Percentiles rank a stretch among this genome's conserved stretches.
Evolutionary conservation across 2,329 filamentous ascomycete genomes (phyloP).

Genomic region (Cephalotrichum gorgonifer): DNA sequence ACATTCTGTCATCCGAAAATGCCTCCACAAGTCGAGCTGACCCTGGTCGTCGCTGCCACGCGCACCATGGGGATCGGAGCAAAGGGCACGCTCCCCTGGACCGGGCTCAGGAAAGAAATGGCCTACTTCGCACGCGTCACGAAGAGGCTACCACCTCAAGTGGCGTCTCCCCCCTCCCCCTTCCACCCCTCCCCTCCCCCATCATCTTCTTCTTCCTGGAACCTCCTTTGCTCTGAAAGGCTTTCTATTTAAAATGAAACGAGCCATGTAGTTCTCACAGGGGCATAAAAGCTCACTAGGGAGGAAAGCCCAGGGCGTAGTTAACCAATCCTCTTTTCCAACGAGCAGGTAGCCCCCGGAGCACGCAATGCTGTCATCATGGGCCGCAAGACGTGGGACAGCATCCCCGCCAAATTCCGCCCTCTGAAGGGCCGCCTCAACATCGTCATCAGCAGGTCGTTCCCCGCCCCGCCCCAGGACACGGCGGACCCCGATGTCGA

Average conservation of each 20-base stretch:
- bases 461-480: slow-evolving; percentile 9
- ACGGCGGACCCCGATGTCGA: slow-evolving; percentile 16
- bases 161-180: background rate
- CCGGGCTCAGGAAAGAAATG: slow-evolving; percentile 82
- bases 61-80: slow-evolving; percentile 80
- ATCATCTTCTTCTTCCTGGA: background rate
- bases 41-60: slow-evolving; percentile 92
- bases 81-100: slow-evolving; percentile 76
- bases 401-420: slow-evolving; percentile 67
- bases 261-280: too few species aligned
- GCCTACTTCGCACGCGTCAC: slow-evolving; percentile 89
- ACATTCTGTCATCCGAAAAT: too few species aligned
- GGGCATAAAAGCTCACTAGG: background rate
- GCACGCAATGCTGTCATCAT: slow-evolving; percentile 74
- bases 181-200: background rate
- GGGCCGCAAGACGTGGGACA: slow-evolving; percentile 96
- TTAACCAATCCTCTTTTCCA: background rate
- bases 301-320: background rate
- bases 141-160: slow-evolving; percentile 45
- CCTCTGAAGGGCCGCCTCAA: slow-evolving; percentile 75
- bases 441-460: slow-evolving; percentile 61
- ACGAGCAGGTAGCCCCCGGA: slow-evolving; percentile 17
- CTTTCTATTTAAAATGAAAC: too few species aligned
- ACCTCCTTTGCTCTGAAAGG: background rate
- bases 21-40: slow-evolving; percentile 48